Evolutionary conservation across 805 yeast genomes (phyloP).

Genomic region (Yarrowia hollandica): DNA sequence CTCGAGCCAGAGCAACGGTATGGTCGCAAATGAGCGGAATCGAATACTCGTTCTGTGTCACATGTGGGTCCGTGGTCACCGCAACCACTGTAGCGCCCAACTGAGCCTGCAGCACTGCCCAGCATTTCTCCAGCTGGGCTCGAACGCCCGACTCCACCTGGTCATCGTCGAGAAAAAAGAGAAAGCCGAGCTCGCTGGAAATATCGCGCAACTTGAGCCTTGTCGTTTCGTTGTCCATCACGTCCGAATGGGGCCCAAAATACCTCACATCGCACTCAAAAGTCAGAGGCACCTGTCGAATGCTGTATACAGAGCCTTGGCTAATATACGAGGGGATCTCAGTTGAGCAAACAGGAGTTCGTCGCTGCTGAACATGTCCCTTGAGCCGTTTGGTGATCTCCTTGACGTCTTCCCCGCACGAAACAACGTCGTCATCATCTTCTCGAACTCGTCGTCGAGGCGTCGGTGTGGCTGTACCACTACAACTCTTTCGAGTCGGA

Average conservation of each 20-base stretch:
- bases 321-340: constrained; percentile 5
- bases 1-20: constrained; percentile 36
- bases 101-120: background rate
- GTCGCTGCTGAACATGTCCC: background rate
- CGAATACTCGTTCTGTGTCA: background rate
- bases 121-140: constrained; percentile 4
- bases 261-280: constrained; percentile 18
- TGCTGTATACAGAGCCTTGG: constrained; percentile 21
- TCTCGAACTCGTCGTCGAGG: constrained; percentile 20
- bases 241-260: constrained; percentile 3
- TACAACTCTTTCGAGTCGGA: constrained; percentile 22
- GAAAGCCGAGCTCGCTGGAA: constrained; percentile 13
- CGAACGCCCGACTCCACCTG: background rate
- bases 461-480: constrained; percentile 15
- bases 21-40: constrained; percentile 36
- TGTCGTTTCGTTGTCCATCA: constrained; percentile 3
- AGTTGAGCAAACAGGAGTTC: background rate
- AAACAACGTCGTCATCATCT: background rate
- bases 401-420: background rate
- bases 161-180: constrained; percentile 10
- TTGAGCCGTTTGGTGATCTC: constrained; percentile 11
- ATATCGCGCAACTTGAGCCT: constrained; percentile 9
- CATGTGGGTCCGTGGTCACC: background rate
- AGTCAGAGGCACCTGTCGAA: constrained; percentile 18
- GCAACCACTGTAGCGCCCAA: constrained; percentile 19